A percentile compares a stretch with the other conserved stretches of the same genome.
These are phyloP conservation scores for Anthracocystis panici-leucophaei DNA, from an alignment of 1,284 basidiomycete genomes.

Conservation along the genomic window DNA sequence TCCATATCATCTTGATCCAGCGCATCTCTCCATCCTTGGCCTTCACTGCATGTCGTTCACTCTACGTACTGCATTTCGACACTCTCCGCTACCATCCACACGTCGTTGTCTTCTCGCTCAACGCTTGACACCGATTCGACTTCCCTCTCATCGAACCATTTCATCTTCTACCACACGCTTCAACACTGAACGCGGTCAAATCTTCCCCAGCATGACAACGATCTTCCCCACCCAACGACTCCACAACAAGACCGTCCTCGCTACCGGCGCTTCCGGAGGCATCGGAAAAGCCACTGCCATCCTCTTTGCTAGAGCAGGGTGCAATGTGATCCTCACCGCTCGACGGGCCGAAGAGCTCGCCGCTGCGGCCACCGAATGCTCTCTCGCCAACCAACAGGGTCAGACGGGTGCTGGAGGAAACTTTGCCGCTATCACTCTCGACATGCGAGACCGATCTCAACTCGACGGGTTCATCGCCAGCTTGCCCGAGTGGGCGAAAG, in stretches of 20 bases:
- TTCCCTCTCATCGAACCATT: conserved; percentile 11
- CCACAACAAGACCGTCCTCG: conserved; percentile 83
- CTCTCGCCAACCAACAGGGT: conserved; percentile 78
- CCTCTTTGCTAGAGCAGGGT: conserved; percentile 68
- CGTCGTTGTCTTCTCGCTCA: conserved; percentile 1
- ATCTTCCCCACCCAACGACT: conserved; percentile 70
- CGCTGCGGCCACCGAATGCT: conserved; percentile 72
- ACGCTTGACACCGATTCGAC: neutral
- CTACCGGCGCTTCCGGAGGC: conserved; percentile 86
- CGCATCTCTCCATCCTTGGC: neutral
- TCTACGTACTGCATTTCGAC: conserved; percentile 24
- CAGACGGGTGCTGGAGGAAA: conserved; percentile 74
- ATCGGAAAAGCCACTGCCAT: conserved; percentile 74
- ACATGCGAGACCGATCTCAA: conserved; percentile 55
- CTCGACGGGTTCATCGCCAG: conserved; percentile 46
- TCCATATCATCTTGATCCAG: neutral
- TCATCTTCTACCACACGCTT: conserved; percentile 1
- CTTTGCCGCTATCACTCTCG: conserved; percentile 59
- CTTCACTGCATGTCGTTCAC: conserved; percentile 35
- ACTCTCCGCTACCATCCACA: conserved; percentile 11
- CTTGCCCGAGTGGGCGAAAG: conserved; percentile 64
- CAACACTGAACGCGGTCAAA: conserved; percentile 19
- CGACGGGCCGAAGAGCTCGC: conserved; percentile 69
- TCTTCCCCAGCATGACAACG: conserved; percentile 52
- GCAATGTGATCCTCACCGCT: conserved; percentile 71